phyloP scores from a whole-genome alignment of 140 eudicot genomes.

The Ambrosia hybrid region DNA sequence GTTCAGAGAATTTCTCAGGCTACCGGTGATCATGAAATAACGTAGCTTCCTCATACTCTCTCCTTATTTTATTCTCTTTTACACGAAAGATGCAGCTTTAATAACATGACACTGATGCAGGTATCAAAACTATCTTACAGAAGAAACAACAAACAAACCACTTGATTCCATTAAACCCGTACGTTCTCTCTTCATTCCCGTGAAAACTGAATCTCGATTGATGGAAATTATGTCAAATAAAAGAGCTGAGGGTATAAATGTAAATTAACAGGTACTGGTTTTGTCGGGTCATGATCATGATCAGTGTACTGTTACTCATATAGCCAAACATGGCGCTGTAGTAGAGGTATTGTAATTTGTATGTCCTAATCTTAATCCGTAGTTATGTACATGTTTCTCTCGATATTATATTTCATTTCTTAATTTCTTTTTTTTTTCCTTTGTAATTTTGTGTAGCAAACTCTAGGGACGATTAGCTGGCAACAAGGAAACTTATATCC shows the following conservation, averaged over 20 bases:
- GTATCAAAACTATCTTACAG: slow-evolving; percentile 81
- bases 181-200: slow-evolving; percentile 33
- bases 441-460: slow-evolving; percentile 61
- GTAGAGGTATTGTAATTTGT: slow-evolving; percentile 77
- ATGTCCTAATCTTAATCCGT: not conserved
- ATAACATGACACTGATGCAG: slow-evolving; percentile 42
- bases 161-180: slow-evolving; percentile 76
- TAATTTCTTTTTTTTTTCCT: not conserved
- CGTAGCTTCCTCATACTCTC: slow-evolving; percentile 47
- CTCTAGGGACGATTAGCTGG: slow-evolving; percentile 95
- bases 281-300: slow-evolving; percentile 98
- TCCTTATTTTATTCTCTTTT: not conserved
- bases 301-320: slow-evolving; percentile 83
- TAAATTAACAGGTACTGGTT: slow-evolving; percentile 58
- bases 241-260: slow-evolving; percentile 2
- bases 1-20: slow-evolving; percentile 73
- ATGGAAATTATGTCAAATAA: not conserved
- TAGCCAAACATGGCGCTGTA: slow-evolving; percentile 54
- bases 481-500: slow-evolving; percentile 93
- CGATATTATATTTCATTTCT: not conserved
- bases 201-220: slow-evolving; percentile 12
- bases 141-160: slow-evolving; percentile 51
- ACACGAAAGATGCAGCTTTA: slow-evolving; percentile 1
- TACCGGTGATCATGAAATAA: slow-evolving; percentile 43
- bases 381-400: not conserved